These are phyloP conservation scores for Aspergillus cavernicola DNA, from an alignment of 495 filamentous ascomycete genomes.

Conservation along the genomic window DNA sequence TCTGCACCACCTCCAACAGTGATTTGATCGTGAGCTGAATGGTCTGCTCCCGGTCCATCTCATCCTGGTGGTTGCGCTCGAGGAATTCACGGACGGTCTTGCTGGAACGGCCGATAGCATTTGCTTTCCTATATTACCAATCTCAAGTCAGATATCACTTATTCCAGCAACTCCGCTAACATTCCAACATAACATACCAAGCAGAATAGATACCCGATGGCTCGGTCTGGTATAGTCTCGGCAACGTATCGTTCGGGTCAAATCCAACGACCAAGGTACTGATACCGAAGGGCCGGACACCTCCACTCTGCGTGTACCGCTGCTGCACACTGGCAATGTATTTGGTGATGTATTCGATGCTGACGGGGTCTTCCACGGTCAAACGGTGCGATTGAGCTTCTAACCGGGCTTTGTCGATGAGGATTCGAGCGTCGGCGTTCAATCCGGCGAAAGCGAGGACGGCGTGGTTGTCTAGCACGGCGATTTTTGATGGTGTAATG, in stretches of 20 bases:
- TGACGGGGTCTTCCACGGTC: slow-evolving; percentile 96
- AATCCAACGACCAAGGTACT: slow-evolving; percentile 97
- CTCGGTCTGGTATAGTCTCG: slow-evolving; percentile 94
- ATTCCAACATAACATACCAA: slow-evolving; percentile 57
- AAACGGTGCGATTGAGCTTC: slow-evolving; percentile 96
- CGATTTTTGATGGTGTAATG: slow-evolving; percentile 98
- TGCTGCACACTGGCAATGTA: slow-evolving; percentile 97
- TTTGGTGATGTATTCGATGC: slow-evolving; percentile 99
- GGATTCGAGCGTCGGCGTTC: slow-evolving; percentile 94
- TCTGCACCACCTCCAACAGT: slow-evolving; percentile 95
- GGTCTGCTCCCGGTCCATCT: slow-evolving; percentile 94
- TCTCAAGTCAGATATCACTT: background rate
- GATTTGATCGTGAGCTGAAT: slow-evolving; percentile 97
- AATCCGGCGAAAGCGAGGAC: slow-evolving; percentile 95
- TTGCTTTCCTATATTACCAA: slow-evolving; percentile 77
- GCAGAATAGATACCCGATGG: slow-evolving; percentile 97
- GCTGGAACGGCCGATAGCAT: slow-evolving; percentile 95
- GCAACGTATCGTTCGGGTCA: slow-evolving; percentile 81
- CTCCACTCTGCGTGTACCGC: slow-evolving; percentile 96
- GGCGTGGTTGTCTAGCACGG: slow-evolving; percentile 88
- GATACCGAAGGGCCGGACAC: slow-evolving; percentile 95
- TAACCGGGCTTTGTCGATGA: slow-evolving; percentile 94
- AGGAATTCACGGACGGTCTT: slow-evolving; percentile 98
- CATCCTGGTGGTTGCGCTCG: slow-evolving; percentile 95
- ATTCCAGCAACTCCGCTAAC: background rate